A percentile compares a stretch with the other conserved stretches of the same genome.
Conservation (phyloP, 2,329 filamentous ascomycete genomes). For the Lachnellula cervina region DNA sequence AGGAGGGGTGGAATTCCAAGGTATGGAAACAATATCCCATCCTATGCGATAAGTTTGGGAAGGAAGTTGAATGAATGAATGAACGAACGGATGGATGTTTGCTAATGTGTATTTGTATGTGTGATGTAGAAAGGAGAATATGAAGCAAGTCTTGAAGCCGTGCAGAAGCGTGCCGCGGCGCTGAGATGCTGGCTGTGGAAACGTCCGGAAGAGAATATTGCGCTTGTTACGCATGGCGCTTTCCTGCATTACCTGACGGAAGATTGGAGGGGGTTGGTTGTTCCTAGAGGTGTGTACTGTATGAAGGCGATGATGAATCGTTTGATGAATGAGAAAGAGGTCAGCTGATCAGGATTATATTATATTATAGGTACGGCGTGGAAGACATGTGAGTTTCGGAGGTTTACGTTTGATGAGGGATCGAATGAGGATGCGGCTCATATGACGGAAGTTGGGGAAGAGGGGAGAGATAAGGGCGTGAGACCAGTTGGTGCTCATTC, state of each 20-base stretch:
- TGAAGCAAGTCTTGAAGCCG: slow-evolving; percentile 13
- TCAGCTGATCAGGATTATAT: background rate
- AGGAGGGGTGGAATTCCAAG: slow-evolving; percentile 17
- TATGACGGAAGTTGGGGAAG: slow-evolving; percentile 12
- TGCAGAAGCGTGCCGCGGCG: slow-evolving; percentile 10
- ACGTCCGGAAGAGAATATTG: slow-evolving; percentile 13
- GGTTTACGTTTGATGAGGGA: slow-evolving; percentile 12
- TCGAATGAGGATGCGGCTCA: slow-evolving; percentile 15
- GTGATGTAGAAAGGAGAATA: slow-evolving; percentile 11
- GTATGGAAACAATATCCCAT: slow-evolving; percentile 3
- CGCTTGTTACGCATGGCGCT: slow-evolving; percentile 18
- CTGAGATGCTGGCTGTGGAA: slow-evolving; percentile 12
- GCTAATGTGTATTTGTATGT: background rate
- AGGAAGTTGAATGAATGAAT: background rate
- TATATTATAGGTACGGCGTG: slow-evolving; percentile 12
- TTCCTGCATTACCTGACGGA: slow-evolving; percentile 18
- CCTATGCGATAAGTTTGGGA: background rate
- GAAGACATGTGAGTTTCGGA: slow-evolving; percentile 14
- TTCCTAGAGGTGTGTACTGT: slow-evolving; percentile 3
- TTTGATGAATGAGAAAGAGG: background rate
- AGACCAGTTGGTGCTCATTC: slow-evolving; percentile 13
- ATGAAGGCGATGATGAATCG: too few relatives aligned
- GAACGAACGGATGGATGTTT: background rate
- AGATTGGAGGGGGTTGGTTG: slow-evolving; percentile 11
- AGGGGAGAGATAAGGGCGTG: background rate